Base-by-base conservation (phyloP, 148 eudicot species). In the Rhododendron vialii region DNA sequence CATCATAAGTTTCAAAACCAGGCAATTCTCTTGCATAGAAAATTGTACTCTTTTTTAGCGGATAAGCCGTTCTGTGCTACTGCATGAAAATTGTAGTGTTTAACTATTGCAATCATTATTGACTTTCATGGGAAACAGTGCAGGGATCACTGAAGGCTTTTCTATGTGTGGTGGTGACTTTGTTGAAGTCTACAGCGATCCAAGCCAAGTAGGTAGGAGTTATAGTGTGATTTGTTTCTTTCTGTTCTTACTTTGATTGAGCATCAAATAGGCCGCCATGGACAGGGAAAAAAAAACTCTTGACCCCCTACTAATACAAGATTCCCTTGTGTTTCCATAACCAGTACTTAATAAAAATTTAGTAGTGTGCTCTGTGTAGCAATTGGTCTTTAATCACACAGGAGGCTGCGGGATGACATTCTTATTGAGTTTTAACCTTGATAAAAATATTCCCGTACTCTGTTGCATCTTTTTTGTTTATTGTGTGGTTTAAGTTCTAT, bases 151-250 rank as follows among this genome's bases (percentile, higher is more conserved):
- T 22, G 96, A 98, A 89, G 99, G 99, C 86, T 98, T 98, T 89
- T 98, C 99, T 84, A 98, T 98, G 99, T 98, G 99, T 88, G 99
- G 98, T 73, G 99, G 99, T 79, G 99, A 98, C 87, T 98, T 98
- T 87, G 95, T 95, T 83, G 99, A 98, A 91, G 98, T 98, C 82
- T 98, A 98, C 86, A 93, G 87, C 78, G 99, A 98, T 91, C 96
- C 98, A 79, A 88, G 88, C 88, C 98, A 98, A 93, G 93, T 89
- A 89, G 99, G 99, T 98, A 88, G 67, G 86, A 18, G 85, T 86
- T 41, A 38, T 57, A 74, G 5, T 65, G 78, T 83, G 50, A 57
- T 45, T 33, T 45, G 57, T 41, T 43, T 33, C 57, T 55, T 80
- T 77, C 22, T 63, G 4, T 2, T 36, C 76, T 15, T 63, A 2